Evolutionary conservation across 2,329 filamentous ascomycete species (phyloP), one percentile per base, ranked within the genome.

Genomic region (Beauveria sp.): DNA sequence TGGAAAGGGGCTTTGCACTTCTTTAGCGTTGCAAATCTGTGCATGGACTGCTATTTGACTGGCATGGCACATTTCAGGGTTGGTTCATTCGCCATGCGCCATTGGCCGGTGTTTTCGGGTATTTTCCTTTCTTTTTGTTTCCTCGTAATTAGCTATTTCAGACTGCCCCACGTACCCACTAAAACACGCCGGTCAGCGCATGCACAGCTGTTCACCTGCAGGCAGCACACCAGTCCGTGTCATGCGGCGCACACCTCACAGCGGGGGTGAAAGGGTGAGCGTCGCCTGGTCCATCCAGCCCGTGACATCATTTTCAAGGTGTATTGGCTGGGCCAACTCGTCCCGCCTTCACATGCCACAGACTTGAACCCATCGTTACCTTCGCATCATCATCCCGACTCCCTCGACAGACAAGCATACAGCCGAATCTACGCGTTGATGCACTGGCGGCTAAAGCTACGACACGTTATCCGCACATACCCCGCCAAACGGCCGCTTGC

Each of bases 401-500:
- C 30, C 6, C 5, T 40, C 24, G 1, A 9, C 10, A 41, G 26
- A 26, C 16, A 28, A 16, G 43, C 9, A 18, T 8, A 40, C 18
- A 28, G 1, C 30, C 24, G 34, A 43, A 28, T 50, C 7, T 12
- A 20, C 55, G 47, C 22, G 34, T 58, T 41, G 46, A 58, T 58
- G 55, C 46, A 46, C 37, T 18, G 12, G 48, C 48, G 37, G 16
- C 56, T 20, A 34, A 46, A 46, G 40, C 56, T 24, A 28, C 26
- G 48, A 44, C 46, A 53, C 43, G 48, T 48, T 59, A 5, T 24
- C 37, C 30, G 14, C 16, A 24, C 28, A 4, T 20, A 41, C 47
- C 56, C 56, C 56, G 48, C 56, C 40, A 59, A 53, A 53, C 56
- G 26, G 56, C 47, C 56, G 40, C 56, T 37, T 34, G 46, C 34